Evolutionary conservation across 2,329 filamentous ascomycete species (phyloP).

Genomic region (Microdochium nivale): DNA sequence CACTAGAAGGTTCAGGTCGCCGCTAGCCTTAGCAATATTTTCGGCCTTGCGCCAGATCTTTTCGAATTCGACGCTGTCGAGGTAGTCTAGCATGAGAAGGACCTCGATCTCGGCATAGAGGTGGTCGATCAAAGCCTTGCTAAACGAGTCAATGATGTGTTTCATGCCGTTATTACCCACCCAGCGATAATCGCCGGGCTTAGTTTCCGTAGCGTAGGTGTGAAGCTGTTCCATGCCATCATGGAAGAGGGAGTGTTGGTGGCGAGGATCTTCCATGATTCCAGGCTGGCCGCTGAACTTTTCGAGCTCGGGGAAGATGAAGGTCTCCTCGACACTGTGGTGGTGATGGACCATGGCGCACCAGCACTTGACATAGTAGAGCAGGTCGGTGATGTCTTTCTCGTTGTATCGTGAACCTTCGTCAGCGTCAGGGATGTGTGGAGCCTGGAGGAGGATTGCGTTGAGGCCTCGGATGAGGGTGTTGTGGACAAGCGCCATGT

Average conservation of each 20-base stretch:
- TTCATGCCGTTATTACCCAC: conserved; percentile 12
- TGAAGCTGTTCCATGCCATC: conserved; percentile 15
- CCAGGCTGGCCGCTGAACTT: conserved; percentile 16
- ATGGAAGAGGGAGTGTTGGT: conserved; percentile 24
- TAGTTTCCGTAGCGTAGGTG: conserved; percentile 14
- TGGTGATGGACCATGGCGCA: conserved; percentile 24
- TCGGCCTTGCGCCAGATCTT: conserved; percentile 9
- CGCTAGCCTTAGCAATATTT: conserved; percentile 6
- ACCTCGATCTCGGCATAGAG: conserved; percentile 18
- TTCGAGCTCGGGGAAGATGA: conserved; percentile 24
- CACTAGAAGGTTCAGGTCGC: conserved; percentile 9
- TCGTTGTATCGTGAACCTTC: conserved; percentile 3
- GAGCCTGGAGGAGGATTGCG: conserved; percentile 22
- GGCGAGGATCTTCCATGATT: conserved; percentile 21
- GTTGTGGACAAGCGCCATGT: conserved; percentile 15
- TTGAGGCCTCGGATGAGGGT: conserved; percentile 20
- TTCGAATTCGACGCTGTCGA: conserved; percentile 9
- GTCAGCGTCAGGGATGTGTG: conserved; percentile 7
- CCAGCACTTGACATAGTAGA: conserved; percentile 21
- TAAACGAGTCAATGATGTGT: conserved; percentile 14
- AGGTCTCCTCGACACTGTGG: conserved; percentile 21
- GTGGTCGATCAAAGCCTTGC: conserved; percentile 13
- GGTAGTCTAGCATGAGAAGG: conserved; percentile 11
- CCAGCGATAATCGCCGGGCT: conserved; percentile 13
- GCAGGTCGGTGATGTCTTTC: conserved; percentile 16